These are phyloP conservation scores for Amphichorda felina DNA, from an alignment of 2,329 filamentous ascomycete species.

Conservation along the genomic window DNA sequence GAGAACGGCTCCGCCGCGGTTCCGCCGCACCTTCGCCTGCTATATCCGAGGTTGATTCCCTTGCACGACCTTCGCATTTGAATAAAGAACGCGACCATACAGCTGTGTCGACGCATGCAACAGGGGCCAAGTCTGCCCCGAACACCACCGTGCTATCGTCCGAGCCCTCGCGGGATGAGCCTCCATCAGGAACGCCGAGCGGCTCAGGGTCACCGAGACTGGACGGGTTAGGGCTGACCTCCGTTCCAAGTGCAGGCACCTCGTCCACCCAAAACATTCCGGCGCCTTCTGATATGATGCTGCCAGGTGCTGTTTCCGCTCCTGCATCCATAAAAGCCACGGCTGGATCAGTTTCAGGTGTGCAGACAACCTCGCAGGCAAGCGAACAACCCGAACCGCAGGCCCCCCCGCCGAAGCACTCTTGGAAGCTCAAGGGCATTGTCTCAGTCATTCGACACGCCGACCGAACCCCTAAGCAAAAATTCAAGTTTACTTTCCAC, in stretches of 20 bases:
- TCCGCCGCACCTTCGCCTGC: conserved; percentile 39
- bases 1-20: conserved; percentile 57
- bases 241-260: conserved; percentile 20
- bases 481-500: conserved; percentile 99
- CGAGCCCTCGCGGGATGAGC: conserved; percentile 6
- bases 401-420: conserved; percentile 70
- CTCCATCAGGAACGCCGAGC: conserved; percentile 8
- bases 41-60: conserved; percentile 29
- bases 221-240: conserved; percentile 18
- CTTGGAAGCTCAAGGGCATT: conserved; percentile 97
- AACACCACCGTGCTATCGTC: conserved; percentile 7
- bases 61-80: conserved; percentile 17
- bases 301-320: conserved; percentile 16
- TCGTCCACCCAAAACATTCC: conserved; percentile 20
- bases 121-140: conserved; percentile 12
- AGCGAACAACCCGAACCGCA: conserved; percentile 33
- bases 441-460: conserved; percentile 94
- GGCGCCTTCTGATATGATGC: conserved; percentile 15
- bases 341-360: conserved; percentile 4
- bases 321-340: conserved; percentile 22
- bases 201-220: conserved; percentile 18
- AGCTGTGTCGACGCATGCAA: conserved; percentile 6
- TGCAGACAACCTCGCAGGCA: neutral
- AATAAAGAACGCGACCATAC: conserved; percentile 27
- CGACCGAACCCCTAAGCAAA: conserved; percentile 95